These are phyloP conservation scores for Juglanconis sp. DNA, from an alignment of 2,329 filamentous ascomycete species.

Conservation along the genomic window DNA sequence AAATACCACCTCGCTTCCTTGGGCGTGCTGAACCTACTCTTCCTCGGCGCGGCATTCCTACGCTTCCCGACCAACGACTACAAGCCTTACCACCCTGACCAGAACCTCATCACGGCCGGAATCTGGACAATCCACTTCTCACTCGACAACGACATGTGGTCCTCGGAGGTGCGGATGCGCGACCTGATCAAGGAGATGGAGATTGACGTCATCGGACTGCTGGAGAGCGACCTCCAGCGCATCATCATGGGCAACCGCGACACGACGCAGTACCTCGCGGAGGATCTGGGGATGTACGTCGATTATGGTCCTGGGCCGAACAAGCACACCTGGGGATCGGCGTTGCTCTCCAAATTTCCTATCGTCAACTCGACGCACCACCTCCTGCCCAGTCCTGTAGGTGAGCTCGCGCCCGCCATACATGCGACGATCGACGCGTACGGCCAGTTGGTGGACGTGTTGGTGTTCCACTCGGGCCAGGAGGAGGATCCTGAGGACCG, in stretches of 20 bases:
- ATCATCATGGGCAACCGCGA: slow-evolving; percentile 99
- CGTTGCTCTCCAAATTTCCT: slow-evolving; percentile 92
- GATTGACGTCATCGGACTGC: slow-evolving; percentile 91
- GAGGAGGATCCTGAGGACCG: slow-evolving; percentile 94
- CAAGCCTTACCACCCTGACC: slow-evolving; percentile 80
- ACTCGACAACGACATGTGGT: slow-evolving; percentile 98
- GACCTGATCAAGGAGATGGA: slow-evolving; percentile 91
- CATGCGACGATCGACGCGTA: slow-evolving; percentile 95
- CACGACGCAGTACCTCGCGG: slow-evolving; percentile 88
- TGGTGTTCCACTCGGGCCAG: slow-evolving; percentile 98
- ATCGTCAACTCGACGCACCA: slow-evolving; percentile 97
- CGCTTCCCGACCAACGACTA: slow-evolving; percentile 94
- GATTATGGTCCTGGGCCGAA: slow-evolving; percentile 96
- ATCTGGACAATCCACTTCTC: slow-evolving; percentile 99
- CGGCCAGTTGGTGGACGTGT: slow-evolving; percentile 84
- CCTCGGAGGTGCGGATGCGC: slow-evolving; percentile 88
- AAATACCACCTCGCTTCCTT: slow-evolving; percentile 58
- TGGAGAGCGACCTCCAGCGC: slow-evolving; percentile 89
- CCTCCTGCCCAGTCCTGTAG: slow-evolving; percentile 86
- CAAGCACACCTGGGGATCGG: slow-evolving; percentile 97
- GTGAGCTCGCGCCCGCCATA: slow-evolving; percentile 92
- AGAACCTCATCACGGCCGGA: slow-evolving; percentile 85
- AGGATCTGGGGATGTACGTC: slow-evolving; percentile 97
- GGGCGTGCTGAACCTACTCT: slow-evolving; percentile 73
- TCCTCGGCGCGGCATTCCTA: slow-evolving; percentile 76